Evolutionary conservation across 306 rosid genomes (phyloP).

Genomic region (Vachellia collinsii): DNA sequence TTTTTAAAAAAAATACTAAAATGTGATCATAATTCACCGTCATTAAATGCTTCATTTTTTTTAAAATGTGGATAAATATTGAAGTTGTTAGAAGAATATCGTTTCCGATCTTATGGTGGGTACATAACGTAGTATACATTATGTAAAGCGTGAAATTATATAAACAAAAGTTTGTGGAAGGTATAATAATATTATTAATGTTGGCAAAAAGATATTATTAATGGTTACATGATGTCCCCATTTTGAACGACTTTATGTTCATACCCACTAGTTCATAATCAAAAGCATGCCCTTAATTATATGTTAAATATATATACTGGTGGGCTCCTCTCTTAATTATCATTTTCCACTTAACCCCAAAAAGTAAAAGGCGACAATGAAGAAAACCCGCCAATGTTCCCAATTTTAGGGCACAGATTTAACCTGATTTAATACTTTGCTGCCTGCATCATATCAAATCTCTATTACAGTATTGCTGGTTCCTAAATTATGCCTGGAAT

Average conservation of each 20-base stretch:
- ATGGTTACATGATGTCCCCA: slow-evolving; percentile 15
- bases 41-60: not conserved
- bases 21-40: too few relatives aligned
- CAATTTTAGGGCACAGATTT: not conserved
- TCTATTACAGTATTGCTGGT: not conserved
- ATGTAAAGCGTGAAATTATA: not conserved
- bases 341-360: slow-evolving; percentile 17
- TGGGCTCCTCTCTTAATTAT: slow-evolving; percentile 30
- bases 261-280: slow-evolving; percentile 37
- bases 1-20: not conserved
- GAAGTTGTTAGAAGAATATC: slow-evolving; percentile 4
- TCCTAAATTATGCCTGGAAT: not conserved
- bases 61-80: not conserved
- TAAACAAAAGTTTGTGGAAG: not conserved
- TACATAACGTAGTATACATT: not conserved
- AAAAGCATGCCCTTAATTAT: slow-evolving; percentile 30
- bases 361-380: not conserved
- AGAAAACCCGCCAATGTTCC: slow-evolving; percentile 14
- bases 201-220: too few relatives aligned
- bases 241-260: slow-evolving; percentile 26
- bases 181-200: too few relatives aligned
- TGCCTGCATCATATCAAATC: not conserved
- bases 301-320: slow-evolving; percentile 21
- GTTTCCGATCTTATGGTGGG: not conserved
- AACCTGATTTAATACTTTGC: slow-evolving; percentile 13